Conservation (phyloP, 2,329 filamentous ascomycete genomes). For the Ascochyta koolunga region DNA sequence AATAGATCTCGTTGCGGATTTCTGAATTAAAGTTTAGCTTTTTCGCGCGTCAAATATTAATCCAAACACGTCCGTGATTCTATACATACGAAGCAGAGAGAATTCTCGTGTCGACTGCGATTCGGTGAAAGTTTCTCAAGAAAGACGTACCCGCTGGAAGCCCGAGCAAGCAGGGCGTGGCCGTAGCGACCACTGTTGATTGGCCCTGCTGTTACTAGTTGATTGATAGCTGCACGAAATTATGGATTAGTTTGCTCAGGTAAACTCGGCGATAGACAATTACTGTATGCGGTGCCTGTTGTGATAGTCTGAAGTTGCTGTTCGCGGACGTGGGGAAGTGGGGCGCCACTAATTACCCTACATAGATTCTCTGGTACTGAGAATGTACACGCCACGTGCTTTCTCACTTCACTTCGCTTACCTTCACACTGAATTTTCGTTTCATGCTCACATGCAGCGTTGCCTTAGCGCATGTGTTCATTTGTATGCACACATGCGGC, state of each 20-base stretch:
- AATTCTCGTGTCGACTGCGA: too few species aligned
- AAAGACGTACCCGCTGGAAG: background rate
- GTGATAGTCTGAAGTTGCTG: background rate
- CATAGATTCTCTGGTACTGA: background rate
- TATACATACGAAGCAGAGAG: too few species aligned
- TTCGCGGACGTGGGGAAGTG: background rate
- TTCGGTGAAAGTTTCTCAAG: background rate
- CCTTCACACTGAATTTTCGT: background rate
- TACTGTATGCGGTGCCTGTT: background rate
- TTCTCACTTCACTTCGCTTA: background rate
- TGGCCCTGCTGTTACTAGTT: background rate
- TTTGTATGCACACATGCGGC: too few species aligned
- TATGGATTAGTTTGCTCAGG: background rate
- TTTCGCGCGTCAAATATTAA: background rate
- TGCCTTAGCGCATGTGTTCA: too few species aligned
- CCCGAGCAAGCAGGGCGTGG: background rate
- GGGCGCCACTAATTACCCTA: background rate
- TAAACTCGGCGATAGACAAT: slow-evolving; percentile 2
- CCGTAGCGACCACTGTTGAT: background rate
- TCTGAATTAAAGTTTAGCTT: background rate
- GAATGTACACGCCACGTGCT: background rate
- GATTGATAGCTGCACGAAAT: too few species aligned
- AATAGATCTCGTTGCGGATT: background rate
- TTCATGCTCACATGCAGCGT: too few species aligned
- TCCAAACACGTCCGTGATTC: too few species aligned